phyloP scores from a whole-genome alignment of 2,329 filamentous ascomycete species.

The Aspergillus chevalieri region DNA sequence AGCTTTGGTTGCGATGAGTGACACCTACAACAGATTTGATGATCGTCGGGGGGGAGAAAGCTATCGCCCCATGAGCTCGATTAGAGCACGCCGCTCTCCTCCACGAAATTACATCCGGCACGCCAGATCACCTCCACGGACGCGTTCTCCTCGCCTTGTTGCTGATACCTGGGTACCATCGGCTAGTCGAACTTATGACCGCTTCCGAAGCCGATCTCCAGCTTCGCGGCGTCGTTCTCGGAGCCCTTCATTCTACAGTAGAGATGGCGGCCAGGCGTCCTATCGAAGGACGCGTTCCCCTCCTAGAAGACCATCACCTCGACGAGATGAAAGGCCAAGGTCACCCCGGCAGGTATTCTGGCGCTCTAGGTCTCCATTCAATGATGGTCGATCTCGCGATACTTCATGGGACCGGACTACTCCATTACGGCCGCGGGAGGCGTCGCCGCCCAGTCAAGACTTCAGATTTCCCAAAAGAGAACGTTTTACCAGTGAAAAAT shows the following conservation, averaged over 20 bases:
- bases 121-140: slow-evolving; percentile 32
- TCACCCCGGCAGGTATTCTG: slow-evolving; percentile 32
- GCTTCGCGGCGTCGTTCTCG: slow-evolving; percentile 38
- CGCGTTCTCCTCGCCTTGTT: slow-evolving; percentile 31
- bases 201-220: slow-evolving; percentile 37
- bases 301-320: slow-evolving; percentile 35
- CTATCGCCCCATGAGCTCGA: slow-evolving; percentile 32
- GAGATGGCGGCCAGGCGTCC: slow-evolving; percentile 28
- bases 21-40: slow-evolving; percentile 26
- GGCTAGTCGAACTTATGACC: slow-evolving; percentile 25
- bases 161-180: slow-evolving; percentile 40
- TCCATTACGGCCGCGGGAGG: slow-evolving; percentile 31
- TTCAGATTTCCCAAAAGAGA: slow-evolving; percentile 30
- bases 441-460: slow-evolving; percentile 29
- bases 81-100: slow-evolving; percentile 24
- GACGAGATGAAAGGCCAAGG: slow-evolving; percentile 33
- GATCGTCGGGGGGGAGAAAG: slow-evolving; percentile 40
- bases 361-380: slow-evolving; percentile 36
- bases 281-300: slow-evolving; percentile 33
- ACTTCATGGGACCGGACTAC: slow-evolving; percentile 26
- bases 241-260: slow-evolving; percentile 33
- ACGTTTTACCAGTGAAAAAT: slow-evolving; percentile 22
- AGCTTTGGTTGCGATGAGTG: slow-evolving; percentile 5
- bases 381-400: slow-evolving; percentile 24
- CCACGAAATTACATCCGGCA: slow-evolving; percentile 32